Evolutionary conservation across 495 filamentous ascomycete genomes (phyloP), one percentile per base, ranked within the genome.

Genomic region (Daldinia decipiens): DNA sequence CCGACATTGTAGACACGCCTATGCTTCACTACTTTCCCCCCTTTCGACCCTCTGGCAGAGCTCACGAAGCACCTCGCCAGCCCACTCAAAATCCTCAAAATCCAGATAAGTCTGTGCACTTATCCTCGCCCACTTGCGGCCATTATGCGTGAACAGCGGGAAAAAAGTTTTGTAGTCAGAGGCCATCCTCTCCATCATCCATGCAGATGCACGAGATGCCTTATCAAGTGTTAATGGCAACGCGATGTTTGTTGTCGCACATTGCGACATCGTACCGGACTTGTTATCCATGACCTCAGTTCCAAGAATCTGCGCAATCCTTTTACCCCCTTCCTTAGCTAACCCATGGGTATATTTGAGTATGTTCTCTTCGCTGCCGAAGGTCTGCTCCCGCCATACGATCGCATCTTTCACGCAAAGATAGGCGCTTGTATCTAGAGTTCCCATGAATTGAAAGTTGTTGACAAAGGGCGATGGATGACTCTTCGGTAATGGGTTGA

Each of bases 101-200:
- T 93, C 92, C 39, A 97, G 75, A 78, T 92, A 98, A 0, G 93
- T 82, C 84, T 97, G 93, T 12, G 84, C 93, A 76, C 90, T 93
- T 39, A 97, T 70, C 31, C 95, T 81, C 4, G 83, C 84, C 92
- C 91, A 97, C 73, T 87, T 82, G 29, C 79, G 79, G 2, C 84
- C 85, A 2, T 78, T 81, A 75, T 93, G 90, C 8, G 79, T 78
- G 56, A 86, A 87, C 7, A 92, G 72, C 0, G 89, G 83, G 29
- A 95, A 80, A 77, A 91, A 94, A 0, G 93, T 93, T 39, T 90
- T 81, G 72, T 88, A 88, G 39, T 93, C 86, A 1, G 83, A 76
- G 27, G 85, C 77, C 55, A 93, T 67, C 21, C 58, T 81, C 36
- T 79, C 75, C 72, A 85, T 78, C 65, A 95, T 85, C 87, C 87